Base-by-base conservation (phyloP, 2,329 filamentous ascomycete genomes). In the Fusarium ambrosium region DNA sequence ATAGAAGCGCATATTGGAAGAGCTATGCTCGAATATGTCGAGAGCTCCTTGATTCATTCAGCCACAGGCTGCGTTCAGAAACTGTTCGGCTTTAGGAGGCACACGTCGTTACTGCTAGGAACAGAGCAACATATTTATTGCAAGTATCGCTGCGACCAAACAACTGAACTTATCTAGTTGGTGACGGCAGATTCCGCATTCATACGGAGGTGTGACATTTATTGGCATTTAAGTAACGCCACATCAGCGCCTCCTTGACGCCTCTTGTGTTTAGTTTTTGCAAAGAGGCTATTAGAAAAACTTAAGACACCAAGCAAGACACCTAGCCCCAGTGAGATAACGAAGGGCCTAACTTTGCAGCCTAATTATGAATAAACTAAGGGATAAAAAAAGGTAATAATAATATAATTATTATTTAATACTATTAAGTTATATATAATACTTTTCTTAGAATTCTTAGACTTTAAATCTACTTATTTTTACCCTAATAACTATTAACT, bases 131-230 rank as follows among this genome's bases (percentile, higher is more conserved):
- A 9, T 48, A 48, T 48, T 48, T 48, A 48, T 48, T 24, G 14
- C 43, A 18, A 24, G 43, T 27, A 18, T 27, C 4, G 22, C 6
- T 18, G 14, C 14, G 22, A 27, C 22, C 1, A 22, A 11, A 16
- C 1, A 24, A 18, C 6, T 27, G 14, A 48, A 20, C n/a, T 16
- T 56, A 32, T 32, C 29, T 32, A n/a, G 32, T 22, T 16, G 20
- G n/a, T 34, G 29, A 37, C 29, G 53, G 53, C n/a, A 58, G 53
- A 58, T 11, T 34, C 60, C 68, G 68, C 22, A 29, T 37, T 8
- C 27, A 60, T 32, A 20, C 64, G 41, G 69, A 68, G n/a, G 27
- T 24, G 53, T 64, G 45, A 51, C 64, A 62, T 71, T 61, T 20
- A 16, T 37, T 37, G 16, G 14, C 39, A 24, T 14, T 7, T 9